These are phyloP conservation scores for Monascus ruber DNA, from an alignment of 2,329 filamentous ascomycete genomes.

Conservation along the genomic window DNA sequence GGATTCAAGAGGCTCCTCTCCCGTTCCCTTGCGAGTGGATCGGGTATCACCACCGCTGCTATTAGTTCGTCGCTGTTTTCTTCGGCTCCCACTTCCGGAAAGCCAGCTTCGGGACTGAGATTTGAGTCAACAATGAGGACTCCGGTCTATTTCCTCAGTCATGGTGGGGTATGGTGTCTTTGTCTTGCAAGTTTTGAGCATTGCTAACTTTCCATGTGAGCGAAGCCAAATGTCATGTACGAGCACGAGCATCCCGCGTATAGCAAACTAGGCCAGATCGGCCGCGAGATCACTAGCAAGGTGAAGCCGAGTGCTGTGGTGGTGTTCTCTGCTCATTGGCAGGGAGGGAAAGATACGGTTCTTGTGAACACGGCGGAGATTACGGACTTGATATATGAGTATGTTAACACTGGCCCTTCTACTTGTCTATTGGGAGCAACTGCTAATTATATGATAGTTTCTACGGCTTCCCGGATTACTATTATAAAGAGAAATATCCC, in stretches of 20 bases:
- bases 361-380: conserved; percentile 54
- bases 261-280: conserved; percentile 51
- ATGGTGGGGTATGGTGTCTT: conserved; percentile 30
- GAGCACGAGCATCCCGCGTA: conserved; percentile 59
- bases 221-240: conserved; percentile 53
- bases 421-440: not conserved
- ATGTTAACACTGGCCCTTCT: conserved; percentile 8
- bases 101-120: not conserved
- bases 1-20: conserved; percentile 12
- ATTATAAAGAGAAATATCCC: conserved; percentile 56
- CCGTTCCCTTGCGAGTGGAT: not conserved
- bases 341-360: conserved; percentile 44
- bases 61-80: conserved; percentile 6
- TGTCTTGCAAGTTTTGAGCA: too few relatives aligned
- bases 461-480: conserved; percentile 60
- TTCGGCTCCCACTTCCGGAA: conserved; percentile 1
- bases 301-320: conserved; percentile 63
- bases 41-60: not conserved
- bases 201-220: not conserved
- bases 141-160: conserved; percentile 43
- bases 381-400: conserved; percentile 62
- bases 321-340: conserved; percentile 70
- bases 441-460: conserved; percentile 35
- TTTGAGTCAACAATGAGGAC: conserved; percentile 22
- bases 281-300: conserved; percentile 56